Percentiles rank a stretch among this genome's conserved stretches.
Conservation (phyloP, 371 early-diverging fungal genomes). For the Synchytrium microbalum region DNA sequence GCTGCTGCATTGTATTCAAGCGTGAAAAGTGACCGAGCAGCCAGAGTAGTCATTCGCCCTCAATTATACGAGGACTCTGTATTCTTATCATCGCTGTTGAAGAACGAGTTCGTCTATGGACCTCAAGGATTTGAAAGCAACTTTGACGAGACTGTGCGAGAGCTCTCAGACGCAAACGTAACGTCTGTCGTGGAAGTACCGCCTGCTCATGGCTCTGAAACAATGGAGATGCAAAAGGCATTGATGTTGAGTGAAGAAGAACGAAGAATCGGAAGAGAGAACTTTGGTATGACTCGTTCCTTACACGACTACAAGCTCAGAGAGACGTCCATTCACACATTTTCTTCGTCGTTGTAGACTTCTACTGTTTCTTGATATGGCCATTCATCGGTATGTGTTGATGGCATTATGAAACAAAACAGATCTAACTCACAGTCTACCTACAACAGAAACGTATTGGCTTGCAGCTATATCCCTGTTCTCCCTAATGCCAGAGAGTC, state of each 20-base stretch:
- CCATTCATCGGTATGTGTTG: too few relatives aligned
- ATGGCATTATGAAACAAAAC: too few relatives aligned
- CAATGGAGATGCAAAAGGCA: constrained; percentile 11
- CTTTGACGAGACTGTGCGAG: constrained; percentile 54
- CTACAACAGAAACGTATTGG: too few relatives aligned
- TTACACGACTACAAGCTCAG: too few relatives aligned
- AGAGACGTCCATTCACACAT: background rate
- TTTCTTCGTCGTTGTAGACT: constrained; percentile 43
- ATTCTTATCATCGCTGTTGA: constrained; percentile 71
- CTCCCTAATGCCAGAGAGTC: too few relatives aligned
- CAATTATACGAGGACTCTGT: constrained; percentile 59
- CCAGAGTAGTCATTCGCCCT: constrained; percentile 25
- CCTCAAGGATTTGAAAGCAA: constrained; percentile 69
- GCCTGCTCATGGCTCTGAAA: constrained; percentile 1
- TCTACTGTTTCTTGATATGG: constrained; percentile 79
- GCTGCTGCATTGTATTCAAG: constrained; percentile 72
- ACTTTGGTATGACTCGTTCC: constrained; percentile 46
- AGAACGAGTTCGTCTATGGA: constrained; percentile 76
- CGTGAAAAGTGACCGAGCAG: constrained; percentile 58
- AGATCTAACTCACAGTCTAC: too few relatives aligned
- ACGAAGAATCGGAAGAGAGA: constrained; percentile 70
- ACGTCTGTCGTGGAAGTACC: constrained; percentile 1
- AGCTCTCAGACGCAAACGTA: too few relatives aligned
- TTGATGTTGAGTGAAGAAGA: constrained; percentile 51
- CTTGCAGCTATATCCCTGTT: too few relatives aligned